Percentiles rank a stretch among this genome's conserved stretches.
Conservation (phyloP, 768 basidiomycete genomes). For the Lyophyllum shimeji region DNA sequence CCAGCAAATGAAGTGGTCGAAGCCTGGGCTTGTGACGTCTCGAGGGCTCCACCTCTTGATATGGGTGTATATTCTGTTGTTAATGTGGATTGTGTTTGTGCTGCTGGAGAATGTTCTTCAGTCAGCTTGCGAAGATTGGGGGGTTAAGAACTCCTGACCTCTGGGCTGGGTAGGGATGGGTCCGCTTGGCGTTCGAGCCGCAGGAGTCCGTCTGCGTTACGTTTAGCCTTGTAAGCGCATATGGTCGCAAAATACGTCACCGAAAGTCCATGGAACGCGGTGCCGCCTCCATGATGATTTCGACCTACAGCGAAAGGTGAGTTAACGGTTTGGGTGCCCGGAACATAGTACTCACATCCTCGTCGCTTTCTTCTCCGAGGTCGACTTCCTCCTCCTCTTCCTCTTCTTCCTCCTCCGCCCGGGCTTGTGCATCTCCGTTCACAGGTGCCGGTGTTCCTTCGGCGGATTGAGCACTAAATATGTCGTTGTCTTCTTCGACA, state of each 20-base stretch:
- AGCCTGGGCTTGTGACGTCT: slow-evolving; percentile 19
- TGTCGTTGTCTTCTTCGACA: slow-evolving; percentile 29
- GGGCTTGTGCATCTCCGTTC: slow-evolving; percentile 24
- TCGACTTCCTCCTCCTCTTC: slow-evolving; percentile 35
- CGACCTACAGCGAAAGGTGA: slow-evolving; percentile 48
- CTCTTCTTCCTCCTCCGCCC: slow-evolving; percentile 17
- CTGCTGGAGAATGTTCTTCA: slow-evolving; percentile 22
- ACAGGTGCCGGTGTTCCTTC: slow-evolving; percentile 27
- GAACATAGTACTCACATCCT: slow-evolving; percentile 32
- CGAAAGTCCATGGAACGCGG: slow-evolving; percentile 75
- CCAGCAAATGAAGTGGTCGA: slow-evolving; percentile 20
- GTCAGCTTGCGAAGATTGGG: slow-evolving; percentile 1
- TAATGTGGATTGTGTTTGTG: slow-evolving; percentile 55
- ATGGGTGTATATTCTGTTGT: slow-evolving; percentile 85
- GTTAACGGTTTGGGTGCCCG: background rate
- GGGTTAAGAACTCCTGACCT: slow-evolving; percentile 20
- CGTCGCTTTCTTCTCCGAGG: slow-evolving; percentile 42
- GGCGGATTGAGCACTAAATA: slow-evolving; percentile 21
- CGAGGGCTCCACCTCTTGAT: slow-evolving; percentile 51
- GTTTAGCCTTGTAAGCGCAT: background rate
- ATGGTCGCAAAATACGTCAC: slow-evolving; percentile 31
- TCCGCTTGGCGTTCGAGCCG: slow-evolving; percentile 28
- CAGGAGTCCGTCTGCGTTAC: slow-evolving; percentile 31
- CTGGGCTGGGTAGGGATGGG: slow-evolving; percentile 31
- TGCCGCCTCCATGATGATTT: slow-evolving; percentile 87